A percentile compares a stretch with the other conserved stretches of the same genome.
Conservation (phyloP, 2,329 filamentous ascomycete genomes). For the Xylariaceae sp. region DNA sequence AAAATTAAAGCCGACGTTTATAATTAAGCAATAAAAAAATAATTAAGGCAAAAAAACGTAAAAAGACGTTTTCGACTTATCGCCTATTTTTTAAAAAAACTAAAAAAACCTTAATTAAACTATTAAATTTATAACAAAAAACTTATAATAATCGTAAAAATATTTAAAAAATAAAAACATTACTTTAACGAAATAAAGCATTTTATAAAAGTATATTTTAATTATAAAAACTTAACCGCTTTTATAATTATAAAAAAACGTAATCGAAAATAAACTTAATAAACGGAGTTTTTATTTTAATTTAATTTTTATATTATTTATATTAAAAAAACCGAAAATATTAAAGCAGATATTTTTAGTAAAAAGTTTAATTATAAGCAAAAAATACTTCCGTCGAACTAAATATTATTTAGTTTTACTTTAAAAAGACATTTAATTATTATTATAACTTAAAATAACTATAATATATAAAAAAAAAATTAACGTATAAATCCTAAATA, state of each 20-base stretch:
- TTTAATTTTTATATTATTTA: background rate
- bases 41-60: background rate
- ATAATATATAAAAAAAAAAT: background rate
- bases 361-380: background rate
- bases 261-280: background rate
- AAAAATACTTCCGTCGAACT: background rate
- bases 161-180: background rate
- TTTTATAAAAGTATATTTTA: background rate
- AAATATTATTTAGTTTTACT: background rate
- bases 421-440: background rate
- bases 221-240: background rate
- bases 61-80: background rate
- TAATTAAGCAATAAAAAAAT: background rate
- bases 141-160: background rate
- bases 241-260: background rate
- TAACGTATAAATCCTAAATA: background rate
- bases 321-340: background rate
- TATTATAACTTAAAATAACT: background rate
- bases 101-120: background rate
- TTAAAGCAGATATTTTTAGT: background rate
- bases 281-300: background rate
- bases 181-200: background rate
- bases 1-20: background rate
- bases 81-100: background rate
- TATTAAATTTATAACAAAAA: background rate